phyloP scores from a whole-genome alignment of 1,139 yeast genomes.

The Scheffersomyces insectosa region DNA sequence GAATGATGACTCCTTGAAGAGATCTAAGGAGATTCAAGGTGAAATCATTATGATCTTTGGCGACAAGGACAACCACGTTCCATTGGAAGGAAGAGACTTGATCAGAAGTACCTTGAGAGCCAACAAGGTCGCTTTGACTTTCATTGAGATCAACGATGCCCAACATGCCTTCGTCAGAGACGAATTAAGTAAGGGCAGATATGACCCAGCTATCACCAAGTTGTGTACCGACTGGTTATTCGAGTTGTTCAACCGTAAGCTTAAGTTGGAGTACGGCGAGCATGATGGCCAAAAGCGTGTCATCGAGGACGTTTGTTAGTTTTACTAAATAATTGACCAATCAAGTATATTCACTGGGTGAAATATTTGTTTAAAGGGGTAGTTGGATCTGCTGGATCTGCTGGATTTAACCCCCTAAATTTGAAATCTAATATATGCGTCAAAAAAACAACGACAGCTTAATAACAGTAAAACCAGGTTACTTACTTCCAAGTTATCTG shows the following conservation, averaged over 20 bases:
- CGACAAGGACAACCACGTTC: slow-evolving; percentile 78
- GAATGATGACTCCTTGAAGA: slow-evolving; percentile 63
- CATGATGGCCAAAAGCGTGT: slow-evolving; percentile 49
- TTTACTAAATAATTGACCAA: background rate
- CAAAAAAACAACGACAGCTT: too few relatives aligned
- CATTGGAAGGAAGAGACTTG: slow-evolving; percentile 73
- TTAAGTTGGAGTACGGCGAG: slow-evolving; percentile 68
- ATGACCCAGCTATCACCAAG: slow-evolving; percentile 72
- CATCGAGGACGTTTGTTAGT: slow-evolving; percentile 65
- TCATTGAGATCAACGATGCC: slow-evolving; percentile 74
- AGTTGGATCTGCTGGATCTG: too few relatives aligned
- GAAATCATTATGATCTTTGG: slow-evolving; percentile 75
- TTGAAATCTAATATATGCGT: too few relatives aligned
- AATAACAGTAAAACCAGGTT: too few relatives aligned
- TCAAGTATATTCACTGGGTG: too few relatives aligned
- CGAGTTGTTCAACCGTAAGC: slow-evolving; percentile 69
- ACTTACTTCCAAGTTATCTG: too few relatives aligned
- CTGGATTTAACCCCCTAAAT: too few relatives aligned
- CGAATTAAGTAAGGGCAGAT: slow-evolving; percentile 75
- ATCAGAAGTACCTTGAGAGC: slow-evolving; percentile 65
- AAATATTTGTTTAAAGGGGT: too few relatives aligned
- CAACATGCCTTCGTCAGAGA: slow-evolving; percentile 85
- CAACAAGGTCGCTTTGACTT: slow-evolving; percentile 62
- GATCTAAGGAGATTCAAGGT: slow-evolving; percentile 55
- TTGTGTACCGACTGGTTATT: slow-evolving; percentile 66